phyloP scores from a whole-genome alignment of 2,329 filamentous ascomycete genomes.

The Fusarium proliferatum region DNA sequence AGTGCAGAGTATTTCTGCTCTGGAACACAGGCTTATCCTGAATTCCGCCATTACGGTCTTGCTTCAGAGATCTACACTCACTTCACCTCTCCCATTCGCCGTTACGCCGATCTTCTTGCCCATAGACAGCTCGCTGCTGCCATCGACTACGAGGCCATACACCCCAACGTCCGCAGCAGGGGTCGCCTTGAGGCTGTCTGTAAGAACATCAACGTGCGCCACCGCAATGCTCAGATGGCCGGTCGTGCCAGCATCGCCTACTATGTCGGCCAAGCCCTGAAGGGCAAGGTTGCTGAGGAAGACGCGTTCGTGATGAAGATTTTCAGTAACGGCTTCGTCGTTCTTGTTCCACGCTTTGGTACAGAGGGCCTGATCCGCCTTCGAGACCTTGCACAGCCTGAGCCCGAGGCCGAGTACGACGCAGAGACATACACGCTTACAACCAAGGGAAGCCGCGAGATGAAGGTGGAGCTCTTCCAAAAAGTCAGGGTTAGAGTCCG shows the following conservation, averaged over 20 bases:
- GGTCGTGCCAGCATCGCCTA: slow-evolving; percentile 95
- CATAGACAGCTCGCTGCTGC: slow-evolving; percentile 95
- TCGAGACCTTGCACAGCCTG: slow-evolving; percentile 81
- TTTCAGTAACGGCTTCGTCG: slow-evolving; percentile 96
- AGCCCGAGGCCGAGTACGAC: slow-evolving; percentile 86
- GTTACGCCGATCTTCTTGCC: slow-evolving; percentile 95
- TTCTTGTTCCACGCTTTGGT: slow-evolving; percentile 94
- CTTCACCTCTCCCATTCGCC: slow-evolving; percentile 96
- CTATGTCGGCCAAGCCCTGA: slow-evolving; percentile 96
- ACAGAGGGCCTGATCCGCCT: slow-evolving; percentile 93
- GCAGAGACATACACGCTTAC: slow-evolving; percentile 83
- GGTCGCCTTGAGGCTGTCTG: slow-evolving; percentile 91
- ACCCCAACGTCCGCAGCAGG: slow-evolving; percentile 82
- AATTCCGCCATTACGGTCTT: slow-evolving; percentile 97
- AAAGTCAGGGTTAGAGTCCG: slow-evolving; percentile 90
- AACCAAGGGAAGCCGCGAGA: slow-evolving; percentile 64
- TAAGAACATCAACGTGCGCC: slow-evolving; percentile 97
- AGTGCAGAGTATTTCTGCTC: slow-evolving; percentile 98
- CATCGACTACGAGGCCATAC: slow-evolving; percentile 91
- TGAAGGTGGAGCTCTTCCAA: slow-evolving; percentile 86
- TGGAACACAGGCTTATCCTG: slow-evolving; percentile 89
- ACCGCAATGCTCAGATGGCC: slow-evolving; percentile 96
- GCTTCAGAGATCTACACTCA: slow-evolving; percentile 98
- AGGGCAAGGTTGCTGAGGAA: slow-evolving; percentile 79
- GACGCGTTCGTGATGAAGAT: slow-evolving; percentile 97